Evolutionary conservation across 139 green algal genomes (phyloP).

Genomic region (Choricystis sp.): DNA sequence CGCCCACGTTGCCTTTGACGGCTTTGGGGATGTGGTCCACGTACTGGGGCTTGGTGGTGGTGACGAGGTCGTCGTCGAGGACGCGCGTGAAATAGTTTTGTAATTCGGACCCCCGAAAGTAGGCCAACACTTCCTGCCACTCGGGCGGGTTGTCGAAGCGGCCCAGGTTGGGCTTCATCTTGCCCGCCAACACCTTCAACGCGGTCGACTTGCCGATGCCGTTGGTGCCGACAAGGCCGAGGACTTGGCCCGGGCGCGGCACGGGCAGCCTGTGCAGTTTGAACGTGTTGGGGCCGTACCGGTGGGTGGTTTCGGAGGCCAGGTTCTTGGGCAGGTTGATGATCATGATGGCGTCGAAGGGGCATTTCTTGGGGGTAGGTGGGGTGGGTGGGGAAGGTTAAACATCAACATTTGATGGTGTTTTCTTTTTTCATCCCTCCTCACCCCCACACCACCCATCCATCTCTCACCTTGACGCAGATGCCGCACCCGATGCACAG

Average conservation of each 20-base stretch:
- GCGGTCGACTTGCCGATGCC: conserved; percentile 98
- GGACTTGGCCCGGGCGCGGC: conserved; percentile 81
- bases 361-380: conserved; percentile 84
- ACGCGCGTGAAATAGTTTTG: conserved; percentile 97
- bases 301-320: conserved; percentile 90
- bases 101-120: conserved; percentile 93
- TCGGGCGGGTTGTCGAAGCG: conserved; percentile 76
- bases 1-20: conserved; percentile 76
- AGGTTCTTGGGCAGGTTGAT: conserved; percentile 99
- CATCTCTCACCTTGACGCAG: conserved; percentile 79
- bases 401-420: background rate
- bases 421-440: conserved; percentile 2
- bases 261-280: conserved; percentile 93
- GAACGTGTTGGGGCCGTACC: conserved; percentile 98
- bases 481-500: conserved; percentile 99
- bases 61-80: conserved; percentile 94
- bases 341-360: conserved; percentile 98
- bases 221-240: conserved; percentile 96
- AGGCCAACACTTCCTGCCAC: conserved; percentile 93
- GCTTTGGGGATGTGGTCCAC: conserved; percentile 95
- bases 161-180: conserved; percentile 98
- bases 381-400: background rate
- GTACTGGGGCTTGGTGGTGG: conserved; percentile 86
- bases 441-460: background rate
- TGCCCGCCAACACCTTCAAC: conserved; percentile 91